Percentiles rank a stretch among this genome's conserved stretches.
phyloP scores from a whole-genome alignment of 257 asterid genomes.

The Petunia secreta region DNA sequence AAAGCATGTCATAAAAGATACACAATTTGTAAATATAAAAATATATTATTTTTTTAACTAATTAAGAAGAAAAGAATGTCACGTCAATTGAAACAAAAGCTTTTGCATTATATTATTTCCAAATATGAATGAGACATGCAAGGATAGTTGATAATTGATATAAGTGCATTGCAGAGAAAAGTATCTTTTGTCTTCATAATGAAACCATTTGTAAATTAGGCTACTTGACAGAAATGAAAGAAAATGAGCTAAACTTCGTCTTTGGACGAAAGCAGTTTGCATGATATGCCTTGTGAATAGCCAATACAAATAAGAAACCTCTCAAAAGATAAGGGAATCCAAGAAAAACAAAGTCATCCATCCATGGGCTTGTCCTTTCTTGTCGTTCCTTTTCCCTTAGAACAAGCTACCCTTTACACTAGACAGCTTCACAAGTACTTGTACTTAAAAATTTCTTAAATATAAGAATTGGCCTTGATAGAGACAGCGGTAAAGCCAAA shows the following conservation, averaged over 20 bases:
- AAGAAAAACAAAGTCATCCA: constrained; percentile 37
- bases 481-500: too few species aligned
- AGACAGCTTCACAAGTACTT: too few species aligned
- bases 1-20: too few species aligned
- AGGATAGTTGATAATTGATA: constrained; percentile 9
- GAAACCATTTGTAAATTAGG: constrained; percentile 12
- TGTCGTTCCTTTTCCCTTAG: not conserved
- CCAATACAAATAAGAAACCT: constrained; percentile 2
- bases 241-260: constrained; percentile 4
- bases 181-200: not conserved
- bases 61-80: too few species aligned
- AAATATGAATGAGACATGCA: not conserved
- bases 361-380: not conserved
- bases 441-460: too few species aligned
- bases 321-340: constrained; percentile 32
- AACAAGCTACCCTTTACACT: not conserved
- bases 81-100: too few species aligned
- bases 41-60: too few species aligned
- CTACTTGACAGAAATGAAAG: constrained; percentile 1
- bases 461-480: too few species aligned
- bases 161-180: not conserved
- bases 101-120: not conserved
- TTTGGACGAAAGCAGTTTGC: not conserved
- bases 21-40: too few species aligned
- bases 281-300: constrained; percentile 19